A percentile compares a stretch with the other conserved stretches of the same genome.
phyloP scores from a whole-genome alignment of 169 alveolate genomes.

The Plasmodium vivax region DNA sequence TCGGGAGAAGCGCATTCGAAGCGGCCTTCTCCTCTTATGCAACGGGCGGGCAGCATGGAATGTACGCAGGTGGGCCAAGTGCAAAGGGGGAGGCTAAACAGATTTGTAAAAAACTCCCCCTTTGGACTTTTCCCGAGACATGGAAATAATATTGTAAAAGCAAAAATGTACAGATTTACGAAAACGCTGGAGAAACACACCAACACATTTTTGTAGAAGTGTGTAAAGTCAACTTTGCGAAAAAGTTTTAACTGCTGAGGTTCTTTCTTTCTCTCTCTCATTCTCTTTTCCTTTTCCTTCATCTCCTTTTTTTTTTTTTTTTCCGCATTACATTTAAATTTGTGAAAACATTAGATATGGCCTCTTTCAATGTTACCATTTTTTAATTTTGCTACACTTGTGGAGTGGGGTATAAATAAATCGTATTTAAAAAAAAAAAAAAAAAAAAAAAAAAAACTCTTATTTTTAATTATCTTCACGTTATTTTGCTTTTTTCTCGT shows the following conservation, averaged over 20 bases:
- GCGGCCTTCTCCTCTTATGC: not conserved
- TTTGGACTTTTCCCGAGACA: not conserved
- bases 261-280: not conserved
- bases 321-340: conserved; percentile 24
- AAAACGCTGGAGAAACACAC: not conserved
- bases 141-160: not conserved
- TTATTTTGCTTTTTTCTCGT: not conserved
- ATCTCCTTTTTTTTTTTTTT: not conserved
- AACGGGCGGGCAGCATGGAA: not conserved
- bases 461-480: not conserved
- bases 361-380: conserved; percentile 49
- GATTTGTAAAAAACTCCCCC: not conserved
- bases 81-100: not conserved
- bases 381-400: conserved; percentile 4
- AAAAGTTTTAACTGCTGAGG: not conserved
- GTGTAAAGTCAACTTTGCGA: not conserved
- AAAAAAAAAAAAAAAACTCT: conserved; percentile 20
- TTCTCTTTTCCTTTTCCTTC: not conserved
- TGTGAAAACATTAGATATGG: conserved; percentile 43
- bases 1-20: not conserved
- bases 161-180: not conserved
- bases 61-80: not conserved
- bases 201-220: not conserved
- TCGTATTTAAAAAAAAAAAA: not conserved
- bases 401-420: conserved; percentile 5